phyloP scores from a whole-genome alignment of 208 protist species.

The Borovskyia barvae region DNA sequence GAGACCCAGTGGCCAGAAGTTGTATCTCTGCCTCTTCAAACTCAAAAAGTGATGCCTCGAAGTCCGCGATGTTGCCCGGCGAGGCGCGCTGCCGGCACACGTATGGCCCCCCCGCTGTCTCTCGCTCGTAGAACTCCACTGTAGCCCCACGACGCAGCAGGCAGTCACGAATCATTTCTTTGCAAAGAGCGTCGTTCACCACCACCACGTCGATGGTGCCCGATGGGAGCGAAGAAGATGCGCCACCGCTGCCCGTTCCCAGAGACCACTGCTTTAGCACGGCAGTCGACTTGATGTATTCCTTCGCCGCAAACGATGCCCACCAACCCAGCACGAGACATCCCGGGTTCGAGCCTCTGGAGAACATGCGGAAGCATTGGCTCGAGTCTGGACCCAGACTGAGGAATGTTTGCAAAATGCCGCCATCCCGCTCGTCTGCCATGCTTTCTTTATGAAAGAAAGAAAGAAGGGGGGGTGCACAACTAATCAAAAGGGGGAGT shows the following conservation, averaged over 20 bases:
- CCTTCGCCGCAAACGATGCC: constrained; percentile 65
- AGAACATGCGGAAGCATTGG: constrained; percentile 78
- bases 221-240: no score
- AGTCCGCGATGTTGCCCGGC: constrained; percentile 87
- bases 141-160: constrained; percentile 71
- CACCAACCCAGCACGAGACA: constrained; percentile 82
- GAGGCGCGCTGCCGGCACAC: constrained; percentile 82
- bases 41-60: constrained; percentile 86
- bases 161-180: constrained; percentile 85
- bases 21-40: constrained; percentile 89
- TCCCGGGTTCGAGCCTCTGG: constrained; percentile 51
- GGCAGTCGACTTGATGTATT: constrained; percentile 87
- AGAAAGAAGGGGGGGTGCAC: no score
- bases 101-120: constrained; percentile 42
- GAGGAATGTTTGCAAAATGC: constrained; percentile 61
- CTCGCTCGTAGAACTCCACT: constrained; percentile 81
- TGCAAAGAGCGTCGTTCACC: constrained; percentile 82
- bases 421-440: constrained; percentile 71
- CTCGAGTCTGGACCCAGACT: constrained; percentile 58
- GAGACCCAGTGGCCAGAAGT: constrained; percentile 59
- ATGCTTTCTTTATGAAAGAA: no score
- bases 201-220: constrained; percentile 49
- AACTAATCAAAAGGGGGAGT: no score
- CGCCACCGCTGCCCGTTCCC: no score
- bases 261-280: constrained; percentile 80